A percentile compares a stretch with the other conserved stretches of the same genome.
phyloP scores from a whole-genome alignment of 768 basidiomycete species.

The Tremella yokohamensis region DNA sequence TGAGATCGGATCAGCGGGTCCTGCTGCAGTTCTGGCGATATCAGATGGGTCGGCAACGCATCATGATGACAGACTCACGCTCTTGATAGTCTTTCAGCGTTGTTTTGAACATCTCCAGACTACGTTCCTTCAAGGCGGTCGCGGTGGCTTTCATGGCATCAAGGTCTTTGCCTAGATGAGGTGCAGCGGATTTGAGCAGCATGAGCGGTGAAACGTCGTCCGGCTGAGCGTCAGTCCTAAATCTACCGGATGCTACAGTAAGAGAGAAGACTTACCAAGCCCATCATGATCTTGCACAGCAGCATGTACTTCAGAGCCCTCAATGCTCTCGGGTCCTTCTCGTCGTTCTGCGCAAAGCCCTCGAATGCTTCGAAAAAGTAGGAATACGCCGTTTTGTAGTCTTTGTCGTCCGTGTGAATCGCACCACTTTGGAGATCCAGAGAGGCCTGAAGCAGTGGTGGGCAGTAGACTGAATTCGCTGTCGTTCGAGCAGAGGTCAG shows the following conservation, averaged over 20 bases:
- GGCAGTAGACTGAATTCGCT: conserved; percentile 92
- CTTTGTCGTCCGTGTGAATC: conserved; percentile 93
- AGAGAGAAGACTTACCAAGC: conserved; percentile 61
- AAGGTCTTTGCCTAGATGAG: conserved; percentile 85
- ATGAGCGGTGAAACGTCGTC: conserved; percentile 88
- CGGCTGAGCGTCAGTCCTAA: conserved; percentile 57
- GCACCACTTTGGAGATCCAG: conserved; percentile 70
- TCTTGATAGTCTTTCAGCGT: conserved; percentile 80
- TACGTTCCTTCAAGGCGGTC: conserved; percentile 84
- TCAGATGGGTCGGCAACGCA: conserved; percentile 4
- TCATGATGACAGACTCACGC: conserved; percentile 55
- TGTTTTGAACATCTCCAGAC: conserved; percentile 82
- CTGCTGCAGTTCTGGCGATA: conserved; percentile 75
- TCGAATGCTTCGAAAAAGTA: conserved; percentile 99
- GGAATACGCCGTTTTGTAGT: conserved; percentile 93
- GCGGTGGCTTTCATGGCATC: conserved; percentile 96
- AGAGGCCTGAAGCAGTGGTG: conserved; percentile 62
- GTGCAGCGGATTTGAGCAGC: conserved; percentile 77
- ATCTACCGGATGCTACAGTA: neutral
- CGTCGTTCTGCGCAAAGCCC: conserved; percentile 70
- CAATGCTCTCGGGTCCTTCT: conserved; percentile 64
- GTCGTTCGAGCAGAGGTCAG: conserved; percentile 87
- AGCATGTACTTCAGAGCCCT: conserved; percentile 96
- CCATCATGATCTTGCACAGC: conserved; percentile 96
- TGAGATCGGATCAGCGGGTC: conserved; percentile 95